Evolutionary conservation across 1,284 basidiomycete genomes (phyloP), one percentile per base, ranked within the genome.

Genomic region (Melanopsichium pennsylvanicum): DNA sequence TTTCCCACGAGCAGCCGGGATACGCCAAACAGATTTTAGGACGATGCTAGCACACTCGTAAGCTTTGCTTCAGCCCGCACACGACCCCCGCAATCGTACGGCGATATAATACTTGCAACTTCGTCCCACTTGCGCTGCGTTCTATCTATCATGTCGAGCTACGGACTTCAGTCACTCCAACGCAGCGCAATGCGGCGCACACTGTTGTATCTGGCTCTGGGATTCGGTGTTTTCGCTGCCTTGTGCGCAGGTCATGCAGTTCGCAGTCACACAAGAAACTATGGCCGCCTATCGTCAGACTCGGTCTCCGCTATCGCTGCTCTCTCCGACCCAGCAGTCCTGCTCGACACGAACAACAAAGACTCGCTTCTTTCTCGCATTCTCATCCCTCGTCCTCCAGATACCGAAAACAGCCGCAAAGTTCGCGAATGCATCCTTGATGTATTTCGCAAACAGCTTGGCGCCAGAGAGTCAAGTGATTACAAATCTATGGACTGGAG

Each of bases 371-470:
- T 81, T 22, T 71, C 78, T 10, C 64, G 60, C 18, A 75, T 81
- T 36, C 63, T 81, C 34, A 74, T 80, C 10, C 79, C 79, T 2
- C 70, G 79, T n/a, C 68, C 72, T 7, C 63, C 78, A 11, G 76
- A 70, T 42, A 77, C 68, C 11, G 59, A 62, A 10, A 72, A 74
- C 57, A 72, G 58, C 43, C 60, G 67, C 25, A 46, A 51, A 7
- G 79, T 75, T 16, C 70, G 64, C 12, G 41, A 70, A 19, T 47
- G 52, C 6, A 54, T 81, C 27, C 57, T 71, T 31, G 43, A 59
- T 4, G 36, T 71, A 10, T 79, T 81, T 37, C 45, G 47, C 12
- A 46, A 31, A 12, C 43, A 50, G 13, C 51, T 70, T 15, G 58
- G 55, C 15, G 43, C 55, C 32, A 42, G 37, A 1, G 37, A 54